Conservation (phyloP, 805 yeast genomes). For the Crinitomyces ghanaensis region DNA sequence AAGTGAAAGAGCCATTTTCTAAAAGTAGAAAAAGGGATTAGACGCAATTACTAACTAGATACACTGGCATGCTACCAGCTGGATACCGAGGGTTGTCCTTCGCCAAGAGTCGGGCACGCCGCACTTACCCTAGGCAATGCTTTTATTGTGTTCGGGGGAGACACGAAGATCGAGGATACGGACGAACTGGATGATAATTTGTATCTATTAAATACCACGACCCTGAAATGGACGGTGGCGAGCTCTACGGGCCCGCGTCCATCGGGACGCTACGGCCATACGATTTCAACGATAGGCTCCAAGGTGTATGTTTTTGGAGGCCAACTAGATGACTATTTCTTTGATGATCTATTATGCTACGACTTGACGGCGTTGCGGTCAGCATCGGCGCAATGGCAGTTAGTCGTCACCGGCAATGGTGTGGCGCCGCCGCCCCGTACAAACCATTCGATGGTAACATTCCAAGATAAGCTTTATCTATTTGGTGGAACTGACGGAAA, state of each 20-base stretch:
- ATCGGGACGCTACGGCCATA: constrained; percentile 88
- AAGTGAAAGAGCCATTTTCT: constrained; percentile 27
- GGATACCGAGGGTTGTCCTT: constrained; percentile 71
- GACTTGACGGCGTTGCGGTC: constrained; percentile 79
- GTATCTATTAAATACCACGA: constrained; percentile 72
- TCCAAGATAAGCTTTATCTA: constrained; percentile 65
- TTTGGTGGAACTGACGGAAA: constrained; percentile 88
- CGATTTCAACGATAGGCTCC: constrained; percentile 59
- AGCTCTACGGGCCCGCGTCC: constrained; percentile 69
- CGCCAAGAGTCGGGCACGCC: constrained; percentile 95
- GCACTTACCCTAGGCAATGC: constrained; percentile 89
- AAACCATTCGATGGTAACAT: constrained; percentile 80
- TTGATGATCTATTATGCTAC: constrained; percentile 75
- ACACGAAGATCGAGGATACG: constrained; percentile 57
- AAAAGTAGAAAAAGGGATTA: constrained; percentile 10
- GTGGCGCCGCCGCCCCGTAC: constrained; percentile 71
- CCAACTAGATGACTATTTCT: constrained; percentile 71
- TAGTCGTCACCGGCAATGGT: constrained; percentile 39
- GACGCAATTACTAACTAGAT: constrained; percentile 12
- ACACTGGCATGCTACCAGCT: constrained; percentile 41
- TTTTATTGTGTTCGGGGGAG: constrained; percentile 92
- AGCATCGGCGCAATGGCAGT: constrained; percentile 77
- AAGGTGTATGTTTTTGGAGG: constrained; percentile 86
- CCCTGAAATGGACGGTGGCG: constrained; percentile 71
- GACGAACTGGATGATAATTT: constrained; percentile 82